Conservation (phyloP, 345 rosid genomes). For the Pistacia vera region DNA sequence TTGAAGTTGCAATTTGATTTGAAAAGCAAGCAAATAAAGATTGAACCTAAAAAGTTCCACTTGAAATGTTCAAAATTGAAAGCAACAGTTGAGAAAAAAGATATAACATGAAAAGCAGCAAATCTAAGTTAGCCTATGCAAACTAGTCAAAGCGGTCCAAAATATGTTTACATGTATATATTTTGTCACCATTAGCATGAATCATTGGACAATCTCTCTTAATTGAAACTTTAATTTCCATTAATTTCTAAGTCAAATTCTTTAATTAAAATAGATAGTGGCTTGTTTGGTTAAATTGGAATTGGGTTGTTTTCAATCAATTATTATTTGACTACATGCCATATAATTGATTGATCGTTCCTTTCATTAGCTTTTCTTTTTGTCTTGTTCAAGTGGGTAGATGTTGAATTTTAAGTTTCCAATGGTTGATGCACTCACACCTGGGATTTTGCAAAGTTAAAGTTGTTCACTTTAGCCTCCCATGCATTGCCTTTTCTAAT, state of each 20-base stretch:
- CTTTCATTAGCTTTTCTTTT: background rate
- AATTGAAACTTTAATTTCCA: background rate
- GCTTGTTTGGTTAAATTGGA: background rate
- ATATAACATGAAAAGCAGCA: background rate
- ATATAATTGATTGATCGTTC: background rate
- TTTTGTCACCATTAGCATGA: constrained; percentile 15
- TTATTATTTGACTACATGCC: background rate
- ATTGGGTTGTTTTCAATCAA: constrained; percentile 1
- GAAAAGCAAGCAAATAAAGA: constrained; percentile 6
- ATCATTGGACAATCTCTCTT: background rate
- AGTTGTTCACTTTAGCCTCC: too few relatives aligned
- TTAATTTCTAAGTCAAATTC: constrained; percentile 3
- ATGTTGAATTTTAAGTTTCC: background rate
- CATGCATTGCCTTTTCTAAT: too few relatives aligned
- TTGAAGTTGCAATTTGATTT: too few relatives aligned
- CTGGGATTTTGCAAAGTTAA: too few relatives aligned
- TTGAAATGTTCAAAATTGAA: background rate
- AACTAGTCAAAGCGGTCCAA: constrained; percentile 33
- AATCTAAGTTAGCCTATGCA: constrained; percentile 14
- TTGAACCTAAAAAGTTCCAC: background rate
- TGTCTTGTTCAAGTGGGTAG: background rate
- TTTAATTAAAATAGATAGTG: background rate
- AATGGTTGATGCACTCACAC: background rate
- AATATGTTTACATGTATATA: background rate
- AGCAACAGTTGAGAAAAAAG: background rate